Evolutionary conservation across 768 basidiomycete genomes (phyloP), one percentile per base, ranked within the genome.

Genomic region (Panaeolus cyanescens): DNA sequence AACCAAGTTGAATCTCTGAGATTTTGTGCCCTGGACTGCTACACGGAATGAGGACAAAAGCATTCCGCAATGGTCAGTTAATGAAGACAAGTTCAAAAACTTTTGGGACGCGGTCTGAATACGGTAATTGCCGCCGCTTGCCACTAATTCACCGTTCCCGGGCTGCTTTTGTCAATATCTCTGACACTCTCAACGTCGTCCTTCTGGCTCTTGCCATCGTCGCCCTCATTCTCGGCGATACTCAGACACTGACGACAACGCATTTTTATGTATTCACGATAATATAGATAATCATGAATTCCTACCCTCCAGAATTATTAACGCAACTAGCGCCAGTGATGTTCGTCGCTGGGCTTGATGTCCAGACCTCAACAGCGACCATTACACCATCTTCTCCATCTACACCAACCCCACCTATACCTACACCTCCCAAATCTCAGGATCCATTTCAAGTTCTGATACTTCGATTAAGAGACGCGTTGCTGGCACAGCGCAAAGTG

Each of bases 311-410:
- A 61, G 95, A 98, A 79, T 80, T 98, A 64, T 80, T 97, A 65
- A 81, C 85, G n/a, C 95, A 97, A 72, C 85, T 93, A 40, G 88
- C 87, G 19, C 96, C 96, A 13, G 87, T 99, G 36, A 92, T 99
- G 92, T 96, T 97, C 71, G 91, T 95, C 19, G 93, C 94, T 25
- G 96, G 96, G 2, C 84, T 97, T 45, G 87, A 87, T 37, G 63
- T 67, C 6, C 73, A 70, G 13, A 69, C 71, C 28, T 68, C 72
- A 40, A 61, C 70, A 42, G 56, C 71, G 2, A 66, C 68, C 1
- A 22, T 32, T 8, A 25, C 32, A 36, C 62, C 72, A 6, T 66
- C 65, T 0, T 56, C 64, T n/a, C 54, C 69, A 55, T 50, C 72
- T 30, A 63, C 69, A 17, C 60, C 70, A 58, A 65, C 63, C 17